phyloP scores from a whole-genome alignment of 2,329 filamentous ascomycete genomes.

The Bipolaris sorokiniana region DNA sequence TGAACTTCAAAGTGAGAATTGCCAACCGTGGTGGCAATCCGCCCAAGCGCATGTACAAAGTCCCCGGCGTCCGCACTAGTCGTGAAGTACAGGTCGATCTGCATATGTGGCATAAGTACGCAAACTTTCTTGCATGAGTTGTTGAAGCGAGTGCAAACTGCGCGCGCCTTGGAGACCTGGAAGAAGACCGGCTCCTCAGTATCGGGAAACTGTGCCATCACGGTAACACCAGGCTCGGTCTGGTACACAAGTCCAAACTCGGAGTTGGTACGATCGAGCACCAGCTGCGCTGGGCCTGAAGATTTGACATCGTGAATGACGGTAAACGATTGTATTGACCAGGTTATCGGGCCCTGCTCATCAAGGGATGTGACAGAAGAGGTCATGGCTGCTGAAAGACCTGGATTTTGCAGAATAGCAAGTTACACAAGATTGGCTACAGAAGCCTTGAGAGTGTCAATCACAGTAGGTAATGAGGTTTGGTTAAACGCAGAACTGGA shows the following conservation, averaged over 20 bases:
- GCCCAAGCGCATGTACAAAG: constrained; percentile 20
- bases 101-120: constrained; percentile 19
- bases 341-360: constrained; percentile 4
- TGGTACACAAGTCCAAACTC: constrained; percentile 27
- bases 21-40: constrained; percentile 10
- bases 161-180: constrained; percentile 12
- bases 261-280: constrained; percentile 22
- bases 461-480: background rate
- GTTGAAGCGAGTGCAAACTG: constrained; percentile 19
- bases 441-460: background rate
- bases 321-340: constrained; percentile 17
- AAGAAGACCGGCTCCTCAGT: constrained; percentile 26
- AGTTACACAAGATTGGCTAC: background rate
- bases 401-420: background rate
- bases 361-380: background rate
- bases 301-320: constrained; percentile 18
- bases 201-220: constrained; percentile 15
- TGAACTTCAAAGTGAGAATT: constrained; percentile 20
- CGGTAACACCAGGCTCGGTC: background rate
- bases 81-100: constrained; percentile 26
- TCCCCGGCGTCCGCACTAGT: constrained; percentile 3
- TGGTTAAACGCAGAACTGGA: background rate
- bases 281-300: background rate
- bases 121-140: constrained; percentile 23
- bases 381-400: background rate